A percentile compares a stretch with the other conserved stretches of the same genome.
phyloP scores from a whole-genome alignment of 164 flowering plant species.

The Liquidambar formosana region DNA sequence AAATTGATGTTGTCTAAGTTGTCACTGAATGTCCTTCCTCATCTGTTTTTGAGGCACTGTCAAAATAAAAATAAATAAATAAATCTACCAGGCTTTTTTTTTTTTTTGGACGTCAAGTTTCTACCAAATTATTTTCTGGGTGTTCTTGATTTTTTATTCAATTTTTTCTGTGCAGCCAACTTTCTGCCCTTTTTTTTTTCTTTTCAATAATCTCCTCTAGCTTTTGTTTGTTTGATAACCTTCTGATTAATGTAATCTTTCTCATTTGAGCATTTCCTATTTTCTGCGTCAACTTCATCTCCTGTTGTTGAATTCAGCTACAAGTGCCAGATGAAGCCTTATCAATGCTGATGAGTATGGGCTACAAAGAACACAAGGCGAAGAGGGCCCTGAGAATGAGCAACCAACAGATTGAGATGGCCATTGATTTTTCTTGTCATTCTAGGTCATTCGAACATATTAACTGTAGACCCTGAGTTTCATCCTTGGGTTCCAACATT shows the following conservation, averaged over 20 bases:
- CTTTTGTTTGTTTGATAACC: not conserved
- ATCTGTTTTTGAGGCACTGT: too few relatives aligned
- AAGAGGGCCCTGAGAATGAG: slow-evolving; percentile 80
- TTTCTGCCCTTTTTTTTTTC: not conserved
- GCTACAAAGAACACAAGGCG: slow-evolving; percentile 65
- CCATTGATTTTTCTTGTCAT: slow-evolving; percentile 53
- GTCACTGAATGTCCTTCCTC: too few relatives aligned
- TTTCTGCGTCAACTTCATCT: too few relatives aligned
- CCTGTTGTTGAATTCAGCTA: slow-evolving; percentile 45
- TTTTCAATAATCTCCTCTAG: slow-evolving; percentile 1
- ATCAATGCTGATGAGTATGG: slow-evolving; percentile 80
- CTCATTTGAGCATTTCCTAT: not conserved
- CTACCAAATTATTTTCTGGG: not conserved
- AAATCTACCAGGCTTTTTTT: too few relatives aligned
- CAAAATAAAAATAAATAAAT: too few relatives aligned
- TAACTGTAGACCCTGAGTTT: not conserved
- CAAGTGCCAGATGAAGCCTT: slow-evolving; percentile 84
- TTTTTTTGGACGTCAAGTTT: too few relatives aligned
- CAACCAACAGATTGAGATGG: slow-evolving; percentile 63
- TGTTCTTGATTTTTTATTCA: not conserved
- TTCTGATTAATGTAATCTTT: not conserved
- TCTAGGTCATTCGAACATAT: not conserved
- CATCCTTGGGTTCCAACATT: not conserved
- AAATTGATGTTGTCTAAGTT: not conserved
- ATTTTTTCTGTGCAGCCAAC: not conserved